Evolutionary conservation across 306 rosid species (phyloP), one percentile per base, ranked within the genome.

Genomic region (Abrus pulchellus): DNA sequence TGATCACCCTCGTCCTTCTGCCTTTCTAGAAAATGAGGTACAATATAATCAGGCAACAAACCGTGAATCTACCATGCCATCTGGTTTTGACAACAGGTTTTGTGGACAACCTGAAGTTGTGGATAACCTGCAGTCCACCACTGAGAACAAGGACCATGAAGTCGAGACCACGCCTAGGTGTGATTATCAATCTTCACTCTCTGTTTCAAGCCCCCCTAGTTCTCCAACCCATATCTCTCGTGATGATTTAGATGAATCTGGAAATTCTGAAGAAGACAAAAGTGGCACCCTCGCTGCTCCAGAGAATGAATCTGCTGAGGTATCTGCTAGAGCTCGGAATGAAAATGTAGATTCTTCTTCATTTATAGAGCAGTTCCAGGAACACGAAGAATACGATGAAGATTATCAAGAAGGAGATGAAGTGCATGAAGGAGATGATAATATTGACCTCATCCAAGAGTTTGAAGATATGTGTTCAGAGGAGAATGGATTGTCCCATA

Each of bases 331-430:
- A 70, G 79, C 80, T 43, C 93, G 81, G 55, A 85, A 84, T 64
- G 94, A 86, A 50, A 87, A 77, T 82, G 66, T 38, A 68, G 80
- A 71, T 83, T 62, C 83, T 56, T 78, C 92, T 20, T 20, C 20
- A 20, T 20, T 20, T 20, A 10, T 76, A 75, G 97, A 90, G 60
- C 94, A 81, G 61, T 82, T 91, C 83, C 99, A 93, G 83, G 95
- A 93, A 79, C 99, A 94, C 78, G 99, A 93, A 82, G 99, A 94
- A 82, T 94, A 94, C 80, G 98, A 94, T 75, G 98, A 94, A 81
- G 97, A 94, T 79, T 97, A 91, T 73, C 97, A 91, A 68, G 97
- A 90, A 79, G 94, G 83, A 74, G 94, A 93, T 78, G 97, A 91
- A n/a, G n/a, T n/a, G n/a, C n/a, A n/a, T n/a, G 97, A 90, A 79